Conservation (phyloP, 176 grass and related monocot genomes). For the Ensete ventricosum region DNA sequence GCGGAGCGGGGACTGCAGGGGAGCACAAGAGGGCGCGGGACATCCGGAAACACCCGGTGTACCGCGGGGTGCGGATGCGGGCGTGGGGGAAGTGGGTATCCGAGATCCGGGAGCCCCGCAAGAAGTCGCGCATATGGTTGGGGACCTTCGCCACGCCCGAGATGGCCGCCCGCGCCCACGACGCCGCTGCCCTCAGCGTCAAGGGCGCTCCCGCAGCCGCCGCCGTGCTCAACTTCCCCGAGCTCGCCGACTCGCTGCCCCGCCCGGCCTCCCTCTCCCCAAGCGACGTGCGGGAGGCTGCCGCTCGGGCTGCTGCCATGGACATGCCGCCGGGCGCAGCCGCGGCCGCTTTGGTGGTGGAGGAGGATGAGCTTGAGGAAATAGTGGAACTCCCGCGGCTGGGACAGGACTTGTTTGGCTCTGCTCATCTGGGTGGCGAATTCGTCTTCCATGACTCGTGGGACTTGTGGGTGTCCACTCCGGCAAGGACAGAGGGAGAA, state of each 20-base stretch:
- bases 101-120: constrained; percentile 10
- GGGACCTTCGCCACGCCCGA: constrained; percentile 6
- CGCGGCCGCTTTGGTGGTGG: not conserved
- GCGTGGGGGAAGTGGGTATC: constrained; percentile 7
- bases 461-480: not conserved
- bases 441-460: constrained; percentile 4
- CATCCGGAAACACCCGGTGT: not conserved
- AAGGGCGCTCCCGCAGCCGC: not conserved
- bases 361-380: constrained; percentile 7
- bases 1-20: not conserved
- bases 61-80: constrained; percentile 11
- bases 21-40: not conserved
- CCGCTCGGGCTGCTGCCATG: not conserved
- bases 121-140: constrained; percentile 2
- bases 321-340: not conserved
- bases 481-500: not conserved
- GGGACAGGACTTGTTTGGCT: not conserved
- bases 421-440: not conserved
- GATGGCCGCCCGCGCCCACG: constrained; percentile 6
- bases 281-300: not conserved
- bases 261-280: not conserved
- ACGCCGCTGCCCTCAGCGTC: not conserved
- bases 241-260: not conserved
- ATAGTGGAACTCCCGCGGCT: constrained; percentile 14
- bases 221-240: not conserved